Evolutionary conservation across 2,329 filamentous ascomycete genomes (phyloP).

Genomic region (Rachicladosporium sp.): DNA sequence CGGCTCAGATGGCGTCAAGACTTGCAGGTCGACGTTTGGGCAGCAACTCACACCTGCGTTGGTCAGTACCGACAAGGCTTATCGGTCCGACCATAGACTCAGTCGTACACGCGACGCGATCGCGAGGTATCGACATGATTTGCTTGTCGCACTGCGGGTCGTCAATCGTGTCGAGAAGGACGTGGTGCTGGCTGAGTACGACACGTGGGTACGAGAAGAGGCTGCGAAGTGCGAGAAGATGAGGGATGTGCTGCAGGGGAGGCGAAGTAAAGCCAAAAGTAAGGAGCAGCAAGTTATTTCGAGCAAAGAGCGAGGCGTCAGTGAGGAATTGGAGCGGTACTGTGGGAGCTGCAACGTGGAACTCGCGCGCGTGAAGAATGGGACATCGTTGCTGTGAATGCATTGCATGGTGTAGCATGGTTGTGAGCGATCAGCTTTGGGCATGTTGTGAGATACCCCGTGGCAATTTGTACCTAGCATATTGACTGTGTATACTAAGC

Average conservation of each 20-base stretch:
- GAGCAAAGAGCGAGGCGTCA: slow-evolving; percentile 27
- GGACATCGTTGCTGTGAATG: slow-evolving; percentile 3
- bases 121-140: slow-evolving; percentile 73
- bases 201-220: slow-evolving; percentile 80
- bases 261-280: slow-evolving; percentile 13
- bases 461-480: no score
- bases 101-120: slow-evolving; percentile 72
- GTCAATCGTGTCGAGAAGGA: slow-evolving; percentile 83
- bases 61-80: neutral
- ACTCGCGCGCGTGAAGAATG: slow-evolving; percentile 2
- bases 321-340: slow-evolving; percentile 46
- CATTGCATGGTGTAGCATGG: no score
- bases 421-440: no score
- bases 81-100: slow-evolving; percentile 44
- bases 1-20: slow-evolving; percentile 6
- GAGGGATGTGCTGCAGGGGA: slow-evolving; percentile 34
- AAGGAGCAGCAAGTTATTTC: no score
- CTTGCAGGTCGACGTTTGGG: slow-evolving; percentile 22
- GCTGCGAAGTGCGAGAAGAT: slow-evolving; percentile 59
- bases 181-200: slow-evolving; percentile 78
- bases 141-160: slow-evolving; percentile 79
- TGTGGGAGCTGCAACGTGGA: slow-evolving; percentile 42
- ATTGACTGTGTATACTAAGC: no score
- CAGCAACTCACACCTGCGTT: slow-evolving; percentile 15
- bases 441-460: no score